phyloP scores from a whole-genome alignment of 805 yeast species.

The Cyberlindnera maritima region DNA sequence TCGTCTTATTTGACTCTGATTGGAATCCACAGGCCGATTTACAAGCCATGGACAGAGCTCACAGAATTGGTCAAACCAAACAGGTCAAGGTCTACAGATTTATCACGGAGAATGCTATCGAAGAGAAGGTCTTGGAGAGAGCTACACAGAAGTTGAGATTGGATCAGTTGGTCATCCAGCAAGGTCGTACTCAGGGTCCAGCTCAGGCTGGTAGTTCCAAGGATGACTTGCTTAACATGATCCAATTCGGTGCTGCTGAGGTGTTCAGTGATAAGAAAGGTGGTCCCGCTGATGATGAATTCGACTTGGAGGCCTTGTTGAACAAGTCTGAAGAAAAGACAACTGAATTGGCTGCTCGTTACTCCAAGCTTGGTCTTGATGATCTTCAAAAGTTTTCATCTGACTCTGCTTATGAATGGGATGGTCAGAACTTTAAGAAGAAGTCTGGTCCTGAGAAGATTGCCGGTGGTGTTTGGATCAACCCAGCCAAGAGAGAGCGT shows the following conservation, averaged over 20 bases:
- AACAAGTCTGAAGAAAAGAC: conserved; percentile 64
- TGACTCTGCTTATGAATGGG: conserved; percentile 83
- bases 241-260: conserved; percentile 78
- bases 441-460: conserved; percentile 45
- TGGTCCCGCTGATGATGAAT: conserved; percentile 39
- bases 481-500: conserved; percentile 82
- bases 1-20: conserved; percentile 73
- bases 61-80: conserved; percentile 82
- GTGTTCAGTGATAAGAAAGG: conserved; percentile 38
- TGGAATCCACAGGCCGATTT: conserved; percentile 91
- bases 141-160: conserved; percentile 77
- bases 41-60: conserved; percentile 90
- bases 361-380: conserved; percentile 65
- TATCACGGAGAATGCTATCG: conserved; percentile 79
- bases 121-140: conserved; percentile 77
- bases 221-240: conserved; percentile 76
- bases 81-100: conserved; percentile 79
- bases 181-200: conserved; percentile 46
- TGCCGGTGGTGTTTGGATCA: conserved; percentile 67
- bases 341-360: conserved; percentile 56
- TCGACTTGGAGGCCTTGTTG: conserved; percentile 61
- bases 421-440: conserved; percentile 77
- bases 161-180: conserved; percentile 82
- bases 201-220: conserved; percentile 45
- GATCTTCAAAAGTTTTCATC: conserved; percentile 75